Base-by-base conservation (phyloP, 169 alveolate species). In the Cryptosporidium muris region DNA sequence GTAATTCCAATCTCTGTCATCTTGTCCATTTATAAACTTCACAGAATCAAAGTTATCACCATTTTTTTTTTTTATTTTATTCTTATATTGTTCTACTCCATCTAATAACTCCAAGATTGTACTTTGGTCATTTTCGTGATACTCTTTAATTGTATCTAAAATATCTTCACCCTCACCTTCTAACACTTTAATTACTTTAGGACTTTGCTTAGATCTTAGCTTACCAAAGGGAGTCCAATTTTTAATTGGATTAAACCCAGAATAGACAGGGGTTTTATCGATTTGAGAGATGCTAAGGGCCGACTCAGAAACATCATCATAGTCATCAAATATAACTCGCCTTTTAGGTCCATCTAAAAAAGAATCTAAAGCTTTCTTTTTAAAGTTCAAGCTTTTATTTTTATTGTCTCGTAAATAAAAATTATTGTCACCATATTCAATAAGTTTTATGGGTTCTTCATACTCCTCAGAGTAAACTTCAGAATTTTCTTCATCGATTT, bases 141-240 rank as follows among this genome's bases (percentile, higher is more conserved):
- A 74, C 0, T 62, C 67, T 2, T 43, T 54, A 1, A 74, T 25
- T 25, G 60, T 74, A 9, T 74, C 85, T 68, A 74, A 58, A 2
- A 68, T 66, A 58, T 74, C 85, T 48, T 74, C 85, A 37, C 60
- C 74, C 0, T 68, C 85, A 25, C 54, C 54, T 63, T 74, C 85
- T 48, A 58, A 43, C 14, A 74, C 85, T 45, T 34, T 74, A 63
- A 58, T 54, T 7, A 51, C 12, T 12, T 25, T 74, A 14, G 67
- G 67, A 8, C 25, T 1, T 8, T 14, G 54, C 2, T 64, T 40
- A 7, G 34, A 43, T 49, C 38, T 74, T 38, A 4, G 7, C 11
- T 51, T 58, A 74, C 48, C 48, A 3, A 56, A 58, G 36, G 25
- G 11, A 45, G 16, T 60, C 6, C 34, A 47, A 64, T 42, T 64